phyloP scores from a whole-genome alignment of 2,329 filamentous ascomycete species.

The Colletotrichum sp. region DNA sequence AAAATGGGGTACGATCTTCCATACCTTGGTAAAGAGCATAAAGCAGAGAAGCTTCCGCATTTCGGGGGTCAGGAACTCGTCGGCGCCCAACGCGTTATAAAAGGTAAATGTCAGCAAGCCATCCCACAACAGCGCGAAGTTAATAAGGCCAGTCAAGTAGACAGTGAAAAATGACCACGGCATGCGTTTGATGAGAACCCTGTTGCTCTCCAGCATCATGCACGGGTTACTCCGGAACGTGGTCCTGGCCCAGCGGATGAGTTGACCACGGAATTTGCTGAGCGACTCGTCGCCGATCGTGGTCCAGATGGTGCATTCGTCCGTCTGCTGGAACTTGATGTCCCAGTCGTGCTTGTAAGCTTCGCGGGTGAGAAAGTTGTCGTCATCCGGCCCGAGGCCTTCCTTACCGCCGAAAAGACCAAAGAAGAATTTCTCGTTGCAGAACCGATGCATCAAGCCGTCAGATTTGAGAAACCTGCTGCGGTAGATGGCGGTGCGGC shows the following conservation, averaged over 20 bases:
- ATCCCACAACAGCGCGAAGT: conserved; percentile 62
- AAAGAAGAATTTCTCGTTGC: conserved; percentile 56
- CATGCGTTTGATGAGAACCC: conserved; percentile 30
- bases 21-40: conserved; percentile 59
- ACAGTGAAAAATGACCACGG: conserved; percentile 63
- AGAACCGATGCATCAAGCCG: conserved; percentile 48
- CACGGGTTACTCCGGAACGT: conserved; percentile 62
- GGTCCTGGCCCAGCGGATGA: conserved; percentile 62
- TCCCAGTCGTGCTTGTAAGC: conserved; percentile 54
- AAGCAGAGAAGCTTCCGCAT: conserved; percentile 36
- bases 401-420: conserved; percentile 36
- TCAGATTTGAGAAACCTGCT: conserved; percentile 51
- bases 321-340: conserved; percentile 59
- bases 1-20: conserved; percentile 63
- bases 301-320: conserved; percentile 54
- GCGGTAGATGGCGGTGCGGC: conserved; percentile 57
- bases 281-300: conserved; percentile 49
- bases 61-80: neutral
- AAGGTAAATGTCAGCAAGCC: conserved; percentile 38
- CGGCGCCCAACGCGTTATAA: neutral
- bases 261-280: conserved; percentile 56
- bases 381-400: conserved; percentile 61
- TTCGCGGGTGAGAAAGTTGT: conserved; percentile 66
- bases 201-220: conserved; percentile 38
- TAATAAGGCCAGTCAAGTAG: conserved; percentile 57